phyloP scores from a whole-genome alignment of 2,329 filamentous ascomycete genomes.

The Ceratocystis papillata region DNA sequence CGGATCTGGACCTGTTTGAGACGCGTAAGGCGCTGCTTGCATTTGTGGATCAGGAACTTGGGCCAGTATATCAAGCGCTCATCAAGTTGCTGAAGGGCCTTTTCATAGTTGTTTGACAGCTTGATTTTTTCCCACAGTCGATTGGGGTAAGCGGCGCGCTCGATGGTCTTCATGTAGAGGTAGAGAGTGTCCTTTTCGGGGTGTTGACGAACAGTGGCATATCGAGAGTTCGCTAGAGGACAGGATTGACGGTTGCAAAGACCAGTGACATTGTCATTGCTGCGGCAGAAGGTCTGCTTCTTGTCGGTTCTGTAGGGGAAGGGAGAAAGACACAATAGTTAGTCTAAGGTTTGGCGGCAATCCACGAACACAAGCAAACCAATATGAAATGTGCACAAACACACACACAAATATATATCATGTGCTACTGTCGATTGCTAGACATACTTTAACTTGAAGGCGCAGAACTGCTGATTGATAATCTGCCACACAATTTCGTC shows the following conservation, averaged over 20 bases:
- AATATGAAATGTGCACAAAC: background rate
- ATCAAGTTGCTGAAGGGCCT: slow-evolving; percentile 80
- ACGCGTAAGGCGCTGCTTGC: slow-evolving; percentile 88
- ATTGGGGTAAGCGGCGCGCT: slow-evolving; percentile 75
- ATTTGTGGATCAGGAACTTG: slow-evolving; percentile 86
- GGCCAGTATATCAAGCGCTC: slow-evolving; percentile 84
- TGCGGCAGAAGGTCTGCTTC: slow-evolving; percentile 86
- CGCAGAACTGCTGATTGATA: slow-evolving; percentile 90
- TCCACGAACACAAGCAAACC: background rate
- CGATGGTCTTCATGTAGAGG: slow-evolving; percentile 92
- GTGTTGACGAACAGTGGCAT: slow-evolving; percentile 81
- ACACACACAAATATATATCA: background rate
- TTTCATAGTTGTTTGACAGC: slow-evolving; percentile 78
- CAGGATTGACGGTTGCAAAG: slow-evolving; percentile 81
- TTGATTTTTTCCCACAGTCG: slow-evolving; percentile 94
- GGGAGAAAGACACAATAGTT: background rate
- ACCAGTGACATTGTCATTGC: slow-evolving; percentile 79
- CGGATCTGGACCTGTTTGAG: slow-evolving; percentile 83
- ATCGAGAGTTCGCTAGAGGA: slow-evolving; percentile 80
- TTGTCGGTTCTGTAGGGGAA: slow-evolving; percentile 58
- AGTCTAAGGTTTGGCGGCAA: background rate
- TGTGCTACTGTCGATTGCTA: background rate
- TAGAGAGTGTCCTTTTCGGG: slow-evolving; percentile 74
- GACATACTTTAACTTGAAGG: slow-evolving; percentile 79
- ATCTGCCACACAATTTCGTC: slow-evolving; percentile 98